Evolutionary conservation across 2,329 filamentous ascomycete genomes (phyloP), one percentile per base, ranked within the genome.

Genomic region (Chalaropsis thielavioides): DNA sequence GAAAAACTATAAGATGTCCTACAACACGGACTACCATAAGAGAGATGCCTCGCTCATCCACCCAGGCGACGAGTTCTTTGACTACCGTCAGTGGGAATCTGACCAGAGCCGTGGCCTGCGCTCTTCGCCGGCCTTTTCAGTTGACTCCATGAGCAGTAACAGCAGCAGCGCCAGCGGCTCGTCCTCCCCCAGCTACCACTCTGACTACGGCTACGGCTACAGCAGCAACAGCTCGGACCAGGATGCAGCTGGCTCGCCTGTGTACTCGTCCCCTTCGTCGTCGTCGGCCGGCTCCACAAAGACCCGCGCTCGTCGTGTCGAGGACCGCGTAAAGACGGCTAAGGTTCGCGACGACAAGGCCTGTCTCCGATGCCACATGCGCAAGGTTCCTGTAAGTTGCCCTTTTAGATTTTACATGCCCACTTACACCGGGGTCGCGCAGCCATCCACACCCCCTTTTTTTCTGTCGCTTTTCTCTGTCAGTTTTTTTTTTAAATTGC

Each of bases 261-360:
- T 51, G 22, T 63, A 60, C 40, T 64, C 54, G 19, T 49, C 17
- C 40, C 56, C 40, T 8, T 43, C 59, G 46, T n/a, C 64, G 6
- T 54, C 41, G 6, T 64, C 65, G 2, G 24, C 51, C 35, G 35
- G 56, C 24, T 43, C 61, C 6, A 66, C 63, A 43, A 64, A 64
- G 62, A 13, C 35, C 40, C 62, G 62, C 40, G 38, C 43, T 22
- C 61, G 65, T 38, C 44, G 44, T n/a, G 56, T 77, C 31, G 70
- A 70, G 64, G 72, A 76, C 68, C 75, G 73, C 51, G 73, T 76
- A 67, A 75, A 79, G 71, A 80, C 79, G 54, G 78, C 77, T 63
- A 75, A 76, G 64, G 78, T 81, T 64, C 78, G 79, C 68, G 77
- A 78, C 70, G 74, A 73, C 69, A 76, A 76, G 66, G 78, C 79